Percentiles rank a stretch among this genome's conserved stretches.
phyloP scores from a whole-genome alignment of 805 yeast species.

The Ogataea naganishii region DNA sequence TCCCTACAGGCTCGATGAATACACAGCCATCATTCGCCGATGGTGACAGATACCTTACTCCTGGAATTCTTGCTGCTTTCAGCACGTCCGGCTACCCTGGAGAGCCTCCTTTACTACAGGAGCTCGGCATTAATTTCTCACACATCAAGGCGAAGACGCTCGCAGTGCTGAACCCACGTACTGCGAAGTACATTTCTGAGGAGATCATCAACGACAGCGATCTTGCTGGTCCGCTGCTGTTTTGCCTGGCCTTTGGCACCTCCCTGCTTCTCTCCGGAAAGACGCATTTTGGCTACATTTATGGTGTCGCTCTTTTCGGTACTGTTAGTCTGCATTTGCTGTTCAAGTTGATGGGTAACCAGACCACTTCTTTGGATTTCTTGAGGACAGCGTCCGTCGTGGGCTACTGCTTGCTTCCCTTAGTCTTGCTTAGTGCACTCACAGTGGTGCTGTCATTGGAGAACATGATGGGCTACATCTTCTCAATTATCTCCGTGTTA shows the following conservation, averaged over 20 bases:
- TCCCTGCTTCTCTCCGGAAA: conserved; percentile 80
- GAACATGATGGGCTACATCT: conserved; percentile 61
- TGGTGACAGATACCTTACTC: conserved; percentile 35
- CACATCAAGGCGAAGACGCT: conserved; percentile 81
- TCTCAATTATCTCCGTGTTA: conserved; percentile 57
- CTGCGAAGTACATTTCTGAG: conserved; percentile 45
- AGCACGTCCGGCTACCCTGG: conserved; percentile 90
- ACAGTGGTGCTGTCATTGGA: conserved; percentile 64
- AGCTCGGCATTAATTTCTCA: conserved; percentile 83
- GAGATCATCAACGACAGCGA: conserved; percentile 85
- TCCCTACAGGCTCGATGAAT: conserved; percentile 22
- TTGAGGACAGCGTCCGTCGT: conserved; percentile 80
- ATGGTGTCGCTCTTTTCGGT: conserved; percentile 93
- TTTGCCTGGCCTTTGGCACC: conserved; percentile 81
- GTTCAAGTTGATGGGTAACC: conserved; percentile 79
- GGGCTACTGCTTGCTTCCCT: conserved; percentile 89
- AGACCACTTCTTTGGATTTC: conserved; percentile 37
- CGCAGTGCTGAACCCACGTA: conserved; percentile 73
- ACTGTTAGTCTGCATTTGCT: conserved; percentile 75
- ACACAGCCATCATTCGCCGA: conserved; percentile 19
- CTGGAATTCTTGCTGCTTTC: conserved; percentile 85
- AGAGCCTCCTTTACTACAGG: conserved; percentile 91
- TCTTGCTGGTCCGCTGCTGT: conserved; percentile 89
- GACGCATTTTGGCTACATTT: conserved; percentile 92
- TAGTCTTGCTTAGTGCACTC: conserved; percentile 68